A percentile compares a stretch with the other conserved stretches of the same genome.
Evolutionary conservation across 148 eudicot species (phyloP).

Genomic region (Fagopyrum homotropicum): DNA sequence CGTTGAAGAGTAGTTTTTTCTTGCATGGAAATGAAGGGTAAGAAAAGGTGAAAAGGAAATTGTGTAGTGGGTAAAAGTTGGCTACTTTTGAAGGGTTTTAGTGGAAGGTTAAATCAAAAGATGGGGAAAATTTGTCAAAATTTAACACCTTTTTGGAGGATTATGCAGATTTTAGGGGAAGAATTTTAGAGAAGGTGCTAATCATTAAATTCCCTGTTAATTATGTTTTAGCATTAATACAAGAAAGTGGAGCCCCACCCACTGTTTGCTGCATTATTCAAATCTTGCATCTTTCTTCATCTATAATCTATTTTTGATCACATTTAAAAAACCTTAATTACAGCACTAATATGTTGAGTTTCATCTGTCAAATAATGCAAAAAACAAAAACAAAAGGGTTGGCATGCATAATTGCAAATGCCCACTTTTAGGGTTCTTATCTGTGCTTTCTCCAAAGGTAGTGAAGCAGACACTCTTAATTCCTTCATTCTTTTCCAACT

Average conservation of each 20-base stretch:
- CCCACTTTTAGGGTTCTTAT: conserved; percentile 9
- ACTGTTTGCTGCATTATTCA: conserved; percentile 9
- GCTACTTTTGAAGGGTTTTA: not conserved
- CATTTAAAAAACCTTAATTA: not conserved
- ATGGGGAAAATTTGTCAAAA: conserved; percentile 11
- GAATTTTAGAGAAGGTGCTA: not conserved
- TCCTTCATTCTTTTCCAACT: conserved; percentile 14
- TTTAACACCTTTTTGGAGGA: conserved; percentile 5
- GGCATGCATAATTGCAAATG: conserved; percentile 9
- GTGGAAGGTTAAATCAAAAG: conserved; percentile 7
- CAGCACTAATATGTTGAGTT: not conserved
- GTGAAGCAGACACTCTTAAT: conserved; percentile 7
- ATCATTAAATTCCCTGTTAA: conserved; percentile 7
- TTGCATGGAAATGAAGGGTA: conserved; percentile 9
- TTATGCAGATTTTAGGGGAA: conserved; percentile 1
- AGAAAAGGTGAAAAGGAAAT: not conserved
- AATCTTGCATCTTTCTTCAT: not conserved
- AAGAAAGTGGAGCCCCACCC: not conserved
- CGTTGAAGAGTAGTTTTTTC: not conserved
- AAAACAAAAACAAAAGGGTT: not conserved
- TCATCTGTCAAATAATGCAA: not conserved
- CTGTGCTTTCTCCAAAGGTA: conserved; percentile 9
- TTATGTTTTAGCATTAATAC: conserved; percentile 1
- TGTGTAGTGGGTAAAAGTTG: conserved; percentile 9
- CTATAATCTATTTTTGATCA: not conserved